Conservation (phyloP, 1,139 yeast genomes). For the Suzukiozyma palmioleophila region DNA sequence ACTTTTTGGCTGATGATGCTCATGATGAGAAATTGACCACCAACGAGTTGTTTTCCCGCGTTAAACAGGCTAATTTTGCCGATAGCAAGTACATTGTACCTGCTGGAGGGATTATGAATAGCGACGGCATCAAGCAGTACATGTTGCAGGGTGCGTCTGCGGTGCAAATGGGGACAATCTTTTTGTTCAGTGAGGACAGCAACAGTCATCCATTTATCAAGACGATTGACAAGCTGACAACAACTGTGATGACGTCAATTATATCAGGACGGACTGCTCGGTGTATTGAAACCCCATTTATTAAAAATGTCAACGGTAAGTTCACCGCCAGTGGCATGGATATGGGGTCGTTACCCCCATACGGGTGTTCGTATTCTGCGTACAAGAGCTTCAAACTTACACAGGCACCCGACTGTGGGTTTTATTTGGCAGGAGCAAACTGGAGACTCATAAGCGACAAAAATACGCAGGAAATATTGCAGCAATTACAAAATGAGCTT, state of each 20-base stretch:
- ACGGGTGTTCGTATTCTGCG: slow-evolving; percentile 32
- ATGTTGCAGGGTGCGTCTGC: slow-evolving; percentile 39
- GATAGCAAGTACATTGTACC: slow-evolving; percentile 18
- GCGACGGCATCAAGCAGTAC: slow-evolving; percentile 19
- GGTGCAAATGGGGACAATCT: slow-evolving; percentile 45
- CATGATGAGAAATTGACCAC: slow-evolving; percentile 35
- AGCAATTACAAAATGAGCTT: background rate
- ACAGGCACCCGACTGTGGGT: slow-evolving; percentile 18
- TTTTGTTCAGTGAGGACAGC: slow-evolving; percentile 34
- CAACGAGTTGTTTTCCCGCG: slow-evolving; percentile 23
- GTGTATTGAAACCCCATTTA: slow-evolving; percentile 29
- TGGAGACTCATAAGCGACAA: slow-evolving; percentile 7
- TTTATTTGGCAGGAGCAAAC: slow-evolving; percentile 32
- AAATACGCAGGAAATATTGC: background rate
- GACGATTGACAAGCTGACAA: slow-evolving; percentile 4
- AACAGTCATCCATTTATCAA: slow-evolving; percentile 17
- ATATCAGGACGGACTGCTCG: slow-evolving; percentile 40
- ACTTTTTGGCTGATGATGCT: slow-evolving; percentile 21
- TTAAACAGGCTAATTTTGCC: slow-evolving; percentile 10
- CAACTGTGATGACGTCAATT: slow-evolving; percentile 31
- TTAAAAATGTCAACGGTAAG: slow-evolving; percentile 10
- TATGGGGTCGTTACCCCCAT: slow-evolving; percentile 24
- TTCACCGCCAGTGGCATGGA: slow-evolving; percentile 5
- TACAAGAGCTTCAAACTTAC: slow-evolving; percentile 21
- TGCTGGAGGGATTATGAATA: slow-evolving; percentile 44